Evolutionary conservation across 2,329 filamentous ascomycete species (phyloP), one percentile per base, ranked within the genome.

Genomic region (Aspergillus vadensis): DNA sequence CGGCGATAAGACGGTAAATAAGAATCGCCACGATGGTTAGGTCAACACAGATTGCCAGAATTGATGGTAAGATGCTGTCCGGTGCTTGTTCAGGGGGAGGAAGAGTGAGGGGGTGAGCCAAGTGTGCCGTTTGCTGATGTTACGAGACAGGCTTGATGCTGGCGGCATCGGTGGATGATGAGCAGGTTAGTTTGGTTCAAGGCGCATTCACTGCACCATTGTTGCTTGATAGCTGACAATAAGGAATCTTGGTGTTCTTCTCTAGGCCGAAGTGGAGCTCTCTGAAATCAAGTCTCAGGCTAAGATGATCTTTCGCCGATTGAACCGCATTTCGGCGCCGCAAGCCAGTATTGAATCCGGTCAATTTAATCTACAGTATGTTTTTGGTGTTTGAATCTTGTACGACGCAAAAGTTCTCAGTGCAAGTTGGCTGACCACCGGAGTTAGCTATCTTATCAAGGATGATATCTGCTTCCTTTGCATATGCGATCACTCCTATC

Each of bases 401-500:
- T 17, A 30, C 17, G 17, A n/a, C 32, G 36, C 15, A 17, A 14
- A 5, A 6, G 12, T 36, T 14, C 10, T 55, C 19, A 1, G 21
- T 44, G 38, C 17, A 23, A 38, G 30, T 25, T 25, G 19, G 47
- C 50, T 56, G 14, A 49, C 50, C 57, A 14, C 43, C 17, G 12
- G 39, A 32, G 21, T 36, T 71, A 92, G 90, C 85, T 97, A 97
- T 83, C 82, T 94, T 65, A 91, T 99, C 79, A 83, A 89, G 71
- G 84, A 88, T 72, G 88, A 91, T 70, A 85, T 99, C 68, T 89
- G 92, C 80, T 98, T 96, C 83, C 84, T 98, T 70, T 92, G 91
- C 83, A 94, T 99, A 78, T 93, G 91, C 82, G 93, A 97, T 78
- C 85, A 87, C 60, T 91, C 91, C 59, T 99, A 98, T 83, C 94